Evolutionary conservation across 371 early-diverging fungal species (phyloP), one percentile per base, ranked within the genome.

Genomic region (Mucor saturninus): DNA sequence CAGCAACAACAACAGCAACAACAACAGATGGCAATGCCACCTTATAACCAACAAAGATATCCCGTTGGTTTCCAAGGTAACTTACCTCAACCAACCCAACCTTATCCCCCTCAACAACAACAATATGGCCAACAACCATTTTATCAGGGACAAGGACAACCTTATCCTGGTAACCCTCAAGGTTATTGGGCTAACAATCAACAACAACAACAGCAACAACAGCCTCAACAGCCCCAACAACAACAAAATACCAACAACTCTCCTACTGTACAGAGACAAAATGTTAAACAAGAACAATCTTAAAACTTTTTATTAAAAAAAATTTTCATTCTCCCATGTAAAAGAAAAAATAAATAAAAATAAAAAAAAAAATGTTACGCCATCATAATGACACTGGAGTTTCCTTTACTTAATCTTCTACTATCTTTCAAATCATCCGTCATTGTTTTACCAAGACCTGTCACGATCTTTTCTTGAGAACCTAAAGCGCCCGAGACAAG

Each of bases 401-500:
- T 77, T 14, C 81, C 72, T 56, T 74, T 75, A 40, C 67, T 73
- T 21, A 81, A 46, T 54, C 75, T 57, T 21, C 61, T 67, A 56
- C 78, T 72, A 52, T 76, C 81, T 14, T 59, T 62, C 51, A 76
- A 28, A 31, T 67, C 61, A 15, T 53, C 56, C 56, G 69, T 57
- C 5, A 63, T 73, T 4, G 67, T 40, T 32, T 54, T 62, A 26
- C 59, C 63, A 31, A 90, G 67, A 6, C 91, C 91, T 10, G 89
- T 83, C 5, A 86, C 77, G 2, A 69, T 39, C 56, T 79, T 81
- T 9, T 65, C 62, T 37, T 67, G 59, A 8, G 68, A 60, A 13
- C 76, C 80, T 13, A 86, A 59, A 1, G 75, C 76, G 49, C 79
- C 79, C 1, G 80, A 63, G 1, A 69, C 73, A 21, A 85, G 21